A percentile compares a stretch with the other conserved stretches of the same genome.
Evolutionary conservation across 75 land plant species (phyloP).

Genomic region (Pinus albicaulis): DNA sequence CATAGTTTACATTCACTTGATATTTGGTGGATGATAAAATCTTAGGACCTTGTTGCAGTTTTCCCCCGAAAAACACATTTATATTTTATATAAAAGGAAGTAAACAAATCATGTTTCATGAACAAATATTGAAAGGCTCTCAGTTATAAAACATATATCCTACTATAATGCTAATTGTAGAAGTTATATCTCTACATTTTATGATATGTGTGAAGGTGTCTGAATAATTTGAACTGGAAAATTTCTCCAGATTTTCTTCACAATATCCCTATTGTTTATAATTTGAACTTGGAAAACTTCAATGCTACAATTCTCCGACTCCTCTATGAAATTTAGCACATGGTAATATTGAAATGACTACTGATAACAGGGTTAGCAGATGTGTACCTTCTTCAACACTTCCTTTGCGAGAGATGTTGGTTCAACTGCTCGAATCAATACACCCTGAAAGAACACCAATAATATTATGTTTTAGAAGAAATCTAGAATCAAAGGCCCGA

Average conservation of each 20-base stretch:
- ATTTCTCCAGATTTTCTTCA: not conserved
- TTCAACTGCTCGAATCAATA: slow-evolving; percentile 82
- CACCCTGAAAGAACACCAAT: slow-evolving; percentile 59
- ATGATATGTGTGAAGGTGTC: not conserved
- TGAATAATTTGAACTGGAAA: not conserved
- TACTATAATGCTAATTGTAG: too few relatives aligned
- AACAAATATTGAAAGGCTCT: too few relatives aligned
- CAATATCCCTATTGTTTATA: too few relatives aligned
- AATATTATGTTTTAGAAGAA: not conserved
- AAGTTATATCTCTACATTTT: not conserved
- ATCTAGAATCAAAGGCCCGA: not conserved
- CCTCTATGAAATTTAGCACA: not conserved
- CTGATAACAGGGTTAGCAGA: not conserved
- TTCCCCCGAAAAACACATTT: too few relatives aligned
- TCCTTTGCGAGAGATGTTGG: slow-evolving; percentile 77
- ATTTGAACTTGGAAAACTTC: not conserved
- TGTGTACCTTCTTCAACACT: slow-evolving; percentile 68
- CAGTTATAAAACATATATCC: too few relatives aligned
- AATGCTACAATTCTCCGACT: not conserved
- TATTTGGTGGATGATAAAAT: too few relatives aligned
- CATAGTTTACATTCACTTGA: too few relatives aligned
- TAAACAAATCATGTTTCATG: too few relatives aligned
- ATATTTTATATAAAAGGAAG: too few relatives aligned
- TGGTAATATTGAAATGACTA: slow-evolving; percentile 2
- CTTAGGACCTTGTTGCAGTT: too few relatives aligned